Conservation (phyloP, 2,329 filamentous ascomycete genomes). For the Falciphora oryzae region DNA sequence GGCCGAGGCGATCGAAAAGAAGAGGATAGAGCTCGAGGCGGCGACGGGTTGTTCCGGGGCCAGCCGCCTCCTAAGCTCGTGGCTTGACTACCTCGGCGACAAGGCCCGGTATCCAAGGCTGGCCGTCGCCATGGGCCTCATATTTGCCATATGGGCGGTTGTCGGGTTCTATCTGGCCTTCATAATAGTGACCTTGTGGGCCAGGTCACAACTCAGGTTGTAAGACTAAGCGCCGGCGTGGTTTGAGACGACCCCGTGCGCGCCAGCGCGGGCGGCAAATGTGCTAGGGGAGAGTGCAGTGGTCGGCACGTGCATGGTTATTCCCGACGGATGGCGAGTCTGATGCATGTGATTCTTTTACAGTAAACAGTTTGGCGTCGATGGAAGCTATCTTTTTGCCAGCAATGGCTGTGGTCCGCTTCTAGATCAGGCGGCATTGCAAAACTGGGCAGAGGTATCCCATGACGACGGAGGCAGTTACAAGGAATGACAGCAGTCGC, state of each 20-base stretch:
- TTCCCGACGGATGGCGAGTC: too few species aligned
- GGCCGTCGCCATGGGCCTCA: constrained; percentile 39
- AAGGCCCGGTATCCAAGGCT: constrained; percentile 38
- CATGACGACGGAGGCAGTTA: too few species aligned
- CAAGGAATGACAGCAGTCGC: too few species aligned
- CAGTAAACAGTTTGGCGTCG: too few species aligned
- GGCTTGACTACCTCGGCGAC: constrained; percentile 33
- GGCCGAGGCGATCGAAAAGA: constrained; percentile 44
- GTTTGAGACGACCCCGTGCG: background rate
- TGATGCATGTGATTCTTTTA: too few species aligned
- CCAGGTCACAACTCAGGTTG: constrained; percentile 16
- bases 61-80: constrained; percentile 21
- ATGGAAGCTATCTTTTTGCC: too few species aligned
- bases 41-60: constrained; percentile 29
- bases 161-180: constrained; percentile 45
- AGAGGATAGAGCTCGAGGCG: constrained; percentile 28
- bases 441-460: too few species aligned
- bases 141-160: constrained; percentile 42
- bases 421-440: too few species aligned
- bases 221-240: background rate
- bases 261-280: too few species aligned
- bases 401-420: too few species aligned
- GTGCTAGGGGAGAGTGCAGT: too few species aligned
- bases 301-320: too few species aligned
- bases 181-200: constrained; percentile 31